phyloP scores from a whole-genome alignment of 495 filamentous ascomycete species.

The Articulospora tetracladia region DNA sequence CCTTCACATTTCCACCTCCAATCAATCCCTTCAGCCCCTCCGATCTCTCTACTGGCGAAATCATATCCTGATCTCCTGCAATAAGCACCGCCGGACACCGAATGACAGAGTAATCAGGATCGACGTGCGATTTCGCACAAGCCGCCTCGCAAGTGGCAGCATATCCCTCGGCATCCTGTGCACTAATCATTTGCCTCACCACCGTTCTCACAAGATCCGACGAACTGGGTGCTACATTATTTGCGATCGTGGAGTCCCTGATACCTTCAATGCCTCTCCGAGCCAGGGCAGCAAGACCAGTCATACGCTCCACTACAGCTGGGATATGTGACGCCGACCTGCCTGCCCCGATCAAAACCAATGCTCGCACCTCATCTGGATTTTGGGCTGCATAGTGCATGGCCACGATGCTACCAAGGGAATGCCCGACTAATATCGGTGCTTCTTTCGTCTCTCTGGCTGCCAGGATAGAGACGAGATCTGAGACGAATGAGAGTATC shows the following conservation, averaged over 20 bases:
- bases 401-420: constrained; percentile 14
- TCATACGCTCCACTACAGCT: constrained; percentile 16
- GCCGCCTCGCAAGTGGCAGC: constrained; percentile 12
- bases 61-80: constrained; percentile 12
- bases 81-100: constrained; percentile 12
- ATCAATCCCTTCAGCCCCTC: constrained; percentile 20
- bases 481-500: constrained; percentile 23
- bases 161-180: constrained; percentile 15
- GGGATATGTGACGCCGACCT: constrained; percentile 13
- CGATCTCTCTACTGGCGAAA: constrained; percentile 13
- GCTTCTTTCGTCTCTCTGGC: neutral
- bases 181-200: constrained; percentile 11
- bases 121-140: constrained; percentile 12
- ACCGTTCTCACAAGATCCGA: constrained; percentile 9
- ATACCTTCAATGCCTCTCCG: neutral
- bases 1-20: constrained; percentile 10
- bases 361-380: constrained; percentile 2
- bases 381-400: constrained; percentile 15
- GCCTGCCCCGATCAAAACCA: constrained; percentile 13
- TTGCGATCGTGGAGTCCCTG: constrained; percentile 4
- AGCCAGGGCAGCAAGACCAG: constrained; percentile 6
- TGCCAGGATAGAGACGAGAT: constrained; percentile 22
- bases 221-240: constrained; percentile 12
- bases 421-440: constrained; percentile 15
- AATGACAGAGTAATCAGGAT: constrained; percentile 19